phyloP scores from a whole-genome alignment of 2,329 filamentous ascomycete species.

The Claviceps monticola region DNA sequence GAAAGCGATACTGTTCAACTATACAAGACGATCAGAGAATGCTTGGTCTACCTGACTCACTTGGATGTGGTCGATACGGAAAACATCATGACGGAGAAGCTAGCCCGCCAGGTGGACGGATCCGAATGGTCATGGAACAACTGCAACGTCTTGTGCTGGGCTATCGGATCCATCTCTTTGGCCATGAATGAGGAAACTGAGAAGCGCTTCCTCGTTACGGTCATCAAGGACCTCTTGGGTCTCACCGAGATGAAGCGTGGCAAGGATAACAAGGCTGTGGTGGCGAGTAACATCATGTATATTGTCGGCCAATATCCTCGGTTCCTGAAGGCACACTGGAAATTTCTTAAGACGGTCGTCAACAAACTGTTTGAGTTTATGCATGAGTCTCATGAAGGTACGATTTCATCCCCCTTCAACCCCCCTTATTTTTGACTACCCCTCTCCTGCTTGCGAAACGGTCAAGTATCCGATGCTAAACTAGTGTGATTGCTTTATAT shows the following conservation, averaged over 20 bases:
- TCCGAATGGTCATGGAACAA: conserved; percentile 99
- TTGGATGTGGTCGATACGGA: conserved; percentile 95
- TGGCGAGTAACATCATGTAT: conserved; percentile 99
- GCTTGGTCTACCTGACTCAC: conserved; percentile 92
- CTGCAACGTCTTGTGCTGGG: conserved; percentile 99
- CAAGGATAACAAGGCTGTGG: conserved; percentile 98
- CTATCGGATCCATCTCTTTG: conserved; percentile 93
- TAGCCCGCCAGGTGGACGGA: conserved; percentile 87
- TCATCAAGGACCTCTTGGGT: conserved; percentile 94
- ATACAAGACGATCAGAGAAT: conserved; percentile 97
- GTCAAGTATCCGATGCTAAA: background rate
- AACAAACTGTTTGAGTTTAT: conserved; percentile 99
- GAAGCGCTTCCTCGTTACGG: conserved; percentile 94
- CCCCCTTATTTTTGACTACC: background rate
- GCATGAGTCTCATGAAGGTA: conserved; percentile 97
- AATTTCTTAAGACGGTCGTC: conserved; percentile 97
- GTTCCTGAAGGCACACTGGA: conserved; percentile 98
- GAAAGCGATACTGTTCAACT: conserved; percentile 98
- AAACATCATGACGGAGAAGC: conserved; percentile 98
- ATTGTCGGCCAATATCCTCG: conserved; percentile 98
- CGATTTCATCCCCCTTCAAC: conserved; percentile 11
- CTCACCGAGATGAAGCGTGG: conserved; percentile 98
- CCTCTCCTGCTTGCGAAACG: background rate
- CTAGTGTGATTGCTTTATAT: background rate
- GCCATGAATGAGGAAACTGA: conserved; percentile 99